These are phyloP conservation scores for Crithidia mellificae DNA, from an alignment of 208 protist genomes.

Conservation along the genomic window DNA sequence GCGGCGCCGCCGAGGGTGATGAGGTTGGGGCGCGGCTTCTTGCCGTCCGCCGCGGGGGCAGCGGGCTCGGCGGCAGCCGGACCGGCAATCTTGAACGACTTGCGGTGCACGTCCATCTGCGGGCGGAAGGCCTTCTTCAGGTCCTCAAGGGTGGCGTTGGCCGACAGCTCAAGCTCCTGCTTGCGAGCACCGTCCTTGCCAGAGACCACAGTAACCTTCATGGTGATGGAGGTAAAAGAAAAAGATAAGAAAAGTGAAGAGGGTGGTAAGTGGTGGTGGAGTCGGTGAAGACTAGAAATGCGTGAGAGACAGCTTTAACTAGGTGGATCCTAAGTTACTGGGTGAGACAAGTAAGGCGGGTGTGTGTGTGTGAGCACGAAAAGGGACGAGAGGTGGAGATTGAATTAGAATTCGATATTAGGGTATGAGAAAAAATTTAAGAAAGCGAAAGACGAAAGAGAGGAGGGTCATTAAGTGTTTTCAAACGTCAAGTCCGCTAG, in stretches of 20 bases:
- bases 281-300: background rate
- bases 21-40: slow-evolving; percentile 44
- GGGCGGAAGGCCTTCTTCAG: slow-evolving; percentile 72
- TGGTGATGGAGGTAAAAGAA: slow-evolving; percentile 17
- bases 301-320: too few relatives aligned
- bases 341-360: too few relatives aligned
- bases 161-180: slow-evolving; percentile 61
- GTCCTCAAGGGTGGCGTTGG: slow-evolving; percentile 65
- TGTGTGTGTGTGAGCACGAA: too few relatives aligned
- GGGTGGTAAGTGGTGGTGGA: background rate
- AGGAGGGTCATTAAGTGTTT: too few relatives aligned
- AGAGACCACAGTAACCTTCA: slow-evolving; percentile 78
- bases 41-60: slow-evolving; percentile 31
- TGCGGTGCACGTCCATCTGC: slow-evolving; percentile 59
- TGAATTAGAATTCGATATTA: too few relatives aligned
- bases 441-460: too few relatives aligned
- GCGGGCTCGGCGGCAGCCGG: slow-evolving; percentile 24
- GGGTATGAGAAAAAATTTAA: too few relatives aligned
- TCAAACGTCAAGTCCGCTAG: too few relatives aligned
- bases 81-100: slow-evolving; percentile 69
- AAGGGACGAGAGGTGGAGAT: too few relatives aligned
- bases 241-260: slow-evolving; percentile 5
- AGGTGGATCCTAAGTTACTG: background rate
- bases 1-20: slow-evolving; percentile 51
- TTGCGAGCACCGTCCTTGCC: slow-evolving; percentile 39